phyloP scores from a whole-genome alignment of 192 early-diverging fungal genomes.

The Chytriomyces sp. region DNA sequence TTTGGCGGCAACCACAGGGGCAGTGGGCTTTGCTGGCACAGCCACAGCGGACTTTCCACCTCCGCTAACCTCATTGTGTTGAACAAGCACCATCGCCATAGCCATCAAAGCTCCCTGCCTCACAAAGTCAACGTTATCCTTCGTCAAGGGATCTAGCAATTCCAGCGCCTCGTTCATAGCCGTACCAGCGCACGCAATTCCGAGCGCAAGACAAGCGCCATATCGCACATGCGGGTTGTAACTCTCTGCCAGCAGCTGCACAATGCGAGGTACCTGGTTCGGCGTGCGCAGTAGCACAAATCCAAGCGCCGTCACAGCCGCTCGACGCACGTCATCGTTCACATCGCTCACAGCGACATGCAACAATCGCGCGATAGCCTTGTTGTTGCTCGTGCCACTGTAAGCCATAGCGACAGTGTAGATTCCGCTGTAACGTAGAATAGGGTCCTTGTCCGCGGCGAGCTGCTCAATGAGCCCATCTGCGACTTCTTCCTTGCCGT shows the following conservation, averaged over 20 bases:
- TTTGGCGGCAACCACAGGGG: not conserved
- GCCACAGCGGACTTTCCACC: slow-evolving; percentile 62
- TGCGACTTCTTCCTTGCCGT: slow-evolving; percentile 93
- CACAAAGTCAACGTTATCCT: slow-evolving; percentile 97
- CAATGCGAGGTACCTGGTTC: slow-evolving; percentile 96
- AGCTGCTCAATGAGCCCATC: slow-evolving; percentile 88
- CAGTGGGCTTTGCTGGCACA: not conserved
- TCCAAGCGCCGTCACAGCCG: slow-evolving; percentile 94
- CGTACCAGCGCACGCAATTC: slow-evolving; percentile 96
- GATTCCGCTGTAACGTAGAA: slow-evolving; percentile 95
- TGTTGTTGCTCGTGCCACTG: slow-evolving; percentile 96
- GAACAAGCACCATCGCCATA: slow-evolving; percentile 91
- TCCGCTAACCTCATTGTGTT: slow-evolving; percentile 81
- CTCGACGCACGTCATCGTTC: slow-evolving; percentile 99
- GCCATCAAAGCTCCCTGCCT: slow-evolving; percentile 96
- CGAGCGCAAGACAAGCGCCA: slow-evolving; percentile 93
- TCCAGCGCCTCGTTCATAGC: slow-evolving; percentile 88
- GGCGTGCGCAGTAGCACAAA: slow-evolving; percentile 93
- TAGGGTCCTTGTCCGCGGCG: slow-evolving; percentile 88
- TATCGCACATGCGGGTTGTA: slow-evolving; percentile 99
- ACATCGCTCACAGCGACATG: slow-evolving; percentile 98
- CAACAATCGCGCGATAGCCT: slow-evolving; percentile 88
- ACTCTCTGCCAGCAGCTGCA: slow-evolving; percentile 95
- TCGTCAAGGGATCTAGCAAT: slow-evolving; percentile 94
- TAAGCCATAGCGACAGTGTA: slow-evolving; percentile 98